Percentiles rank a stretch among this genome's conserved stretches.
phyloP scores from a whole-genome alignment of 2,329 filamentous ascomycete species.

The Microcera coccophila region DNA sequence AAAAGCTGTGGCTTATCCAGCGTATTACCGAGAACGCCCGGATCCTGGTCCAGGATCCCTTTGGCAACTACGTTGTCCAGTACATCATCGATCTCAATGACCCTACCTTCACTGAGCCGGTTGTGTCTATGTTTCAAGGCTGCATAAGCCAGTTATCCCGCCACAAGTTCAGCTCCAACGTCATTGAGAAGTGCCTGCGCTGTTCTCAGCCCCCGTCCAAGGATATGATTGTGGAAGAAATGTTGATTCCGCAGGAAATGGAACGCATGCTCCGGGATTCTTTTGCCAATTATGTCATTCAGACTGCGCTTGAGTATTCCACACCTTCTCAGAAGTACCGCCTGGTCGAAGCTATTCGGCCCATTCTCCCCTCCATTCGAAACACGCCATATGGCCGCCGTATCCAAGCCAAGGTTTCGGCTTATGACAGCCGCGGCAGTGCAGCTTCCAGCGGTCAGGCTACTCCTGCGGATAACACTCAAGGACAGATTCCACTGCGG shows the following conservation, averaged over 20 bases:
- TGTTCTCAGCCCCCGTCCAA: constrained; percentile 72
- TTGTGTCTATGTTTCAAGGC: constrained; percentile 76
- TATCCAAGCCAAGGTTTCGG: constrained; percentile 81
- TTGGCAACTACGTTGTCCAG: constrained; percentile 97
- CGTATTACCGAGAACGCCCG: constrained; percentile 88
- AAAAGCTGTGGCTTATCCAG: constrained; percentile 81
- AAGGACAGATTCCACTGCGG: constrained; percentile 52
- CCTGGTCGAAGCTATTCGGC: constrained; percentile 80
- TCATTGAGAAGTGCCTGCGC: constrained; percentile 93
- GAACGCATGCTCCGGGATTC: constrained; percentile 87
- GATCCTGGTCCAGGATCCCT: constrained; percentile 88
- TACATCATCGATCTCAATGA: constrained; percentile 97
- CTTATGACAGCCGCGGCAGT: constrained; percentile 49
- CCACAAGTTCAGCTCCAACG: constrained; percentile 99
- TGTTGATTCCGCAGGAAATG: constrained; percentile 69
- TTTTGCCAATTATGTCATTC: constrained; percentile 96
- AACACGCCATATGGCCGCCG: constrained; percentile 92
- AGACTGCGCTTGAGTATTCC: constrained; percentile 87
- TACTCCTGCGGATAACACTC: constrained; percentile 50
- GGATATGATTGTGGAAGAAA: constrained; percentile 79
- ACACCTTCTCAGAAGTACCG: constrained; percentile 68
- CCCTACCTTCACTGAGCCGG: constrained; percentile 78
- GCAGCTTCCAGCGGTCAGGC: constrained; percentile 46
- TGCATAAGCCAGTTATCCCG: constrained; percentile 71
- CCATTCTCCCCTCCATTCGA: constrained; percentile 78